Evolutionary conservation across 2,329 filamentous ascomycete species (phyloP).

Genomic region (Neonectria sp.): DNA sequence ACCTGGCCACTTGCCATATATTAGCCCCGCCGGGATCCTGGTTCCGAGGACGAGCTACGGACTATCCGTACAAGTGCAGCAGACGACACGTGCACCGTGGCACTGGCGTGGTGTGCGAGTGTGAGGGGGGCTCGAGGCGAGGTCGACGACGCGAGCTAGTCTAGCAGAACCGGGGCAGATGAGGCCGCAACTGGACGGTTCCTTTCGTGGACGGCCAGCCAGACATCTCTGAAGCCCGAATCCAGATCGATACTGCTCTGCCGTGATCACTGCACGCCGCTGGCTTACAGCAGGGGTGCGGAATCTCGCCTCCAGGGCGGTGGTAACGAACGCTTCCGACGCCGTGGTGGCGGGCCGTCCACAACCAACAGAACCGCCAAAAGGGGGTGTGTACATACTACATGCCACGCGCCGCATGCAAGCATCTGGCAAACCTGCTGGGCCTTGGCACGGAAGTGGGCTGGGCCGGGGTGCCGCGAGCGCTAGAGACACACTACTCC

Average conservation of each 20-base stretch:
- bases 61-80: neutral
- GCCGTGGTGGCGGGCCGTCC: neutral
- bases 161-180: neutral
- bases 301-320: neutral
- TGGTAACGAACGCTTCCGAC: neutral
- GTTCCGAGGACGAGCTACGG: neutral
- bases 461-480: neutral
- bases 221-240: no score
- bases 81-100: neutral
- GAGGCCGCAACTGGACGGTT: no score
- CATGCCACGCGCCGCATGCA: neutral
- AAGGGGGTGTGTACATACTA: neutral
- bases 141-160: neutral
- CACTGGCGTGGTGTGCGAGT: neutral
- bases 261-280: neutral
- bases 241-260: no score
- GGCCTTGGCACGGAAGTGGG: neutral
- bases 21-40: neutral
- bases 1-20: neutral
- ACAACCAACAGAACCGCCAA: neutral
- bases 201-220: neutral
- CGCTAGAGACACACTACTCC: neutral
- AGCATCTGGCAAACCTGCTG: neutral
- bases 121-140: neutral
- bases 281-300: neutral